These are phyloP conservation scores for Wickerhamomyces pijperi DNA, from an alignment of 805 yeast species.

Conservation along the genomic window DNA sequence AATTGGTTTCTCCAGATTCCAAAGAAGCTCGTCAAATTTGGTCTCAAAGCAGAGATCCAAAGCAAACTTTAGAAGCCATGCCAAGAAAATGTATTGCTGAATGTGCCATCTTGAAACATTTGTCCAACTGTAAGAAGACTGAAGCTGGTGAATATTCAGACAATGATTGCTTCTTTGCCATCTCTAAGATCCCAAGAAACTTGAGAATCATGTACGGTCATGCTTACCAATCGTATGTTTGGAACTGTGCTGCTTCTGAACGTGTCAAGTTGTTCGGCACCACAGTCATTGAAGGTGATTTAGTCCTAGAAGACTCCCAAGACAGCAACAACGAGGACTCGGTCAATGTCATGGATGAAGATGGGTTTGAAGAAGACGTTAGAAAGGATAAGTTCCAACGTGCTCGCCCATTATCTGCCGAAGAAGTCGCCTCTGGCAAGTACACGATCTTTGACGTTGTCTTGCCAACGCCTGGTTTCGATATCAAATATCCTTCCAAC, in stretches of 20 bases:
- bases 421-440: conserved; percentile 48
- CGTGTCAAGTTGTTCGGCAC: conserved; percentile 65
- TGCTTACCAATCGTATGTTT: conserved; percentile 91
- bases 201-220: conserved; percentile 92
- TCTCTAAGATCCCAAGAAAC: conserved; percentile 86
- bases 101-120: conserved; percentile 49
- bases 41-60: conserved; percentile 62
- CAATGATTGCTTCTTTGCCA: conserved; percentile 61
- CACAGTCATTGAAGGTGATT: conserved; percentile 68
- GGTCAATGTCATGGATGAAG: conserved; percentile 24
- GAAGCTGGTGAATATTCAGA: conserved; percentile 34
- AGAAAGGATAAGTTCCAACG: conserved; percentile 44
- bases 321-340: conserved; percentile 4
- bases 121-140: conserved; percentile 39
- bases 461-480: conserved; percentile 95
- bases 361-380: conserved; percentile 62
- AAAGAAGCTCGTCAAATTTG: conserved; percentile 74
- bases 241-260: conserved; percentile 81
- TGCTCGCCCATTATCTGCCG: conserved; percentile 67
- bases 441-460: conserved; percentile 76
- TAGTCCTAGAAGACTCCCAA: conserved; percentile 37
- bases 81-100: conserved; percentile 89
- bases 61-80: conserved; percentile 57
- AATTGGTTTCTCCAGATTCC: conserved; percentile 72
- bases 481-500: conserved; percentile 75